phyloP scores from a whole-genome alignment of 164 flowering plant species.

The Annona squamosa region DNA sequence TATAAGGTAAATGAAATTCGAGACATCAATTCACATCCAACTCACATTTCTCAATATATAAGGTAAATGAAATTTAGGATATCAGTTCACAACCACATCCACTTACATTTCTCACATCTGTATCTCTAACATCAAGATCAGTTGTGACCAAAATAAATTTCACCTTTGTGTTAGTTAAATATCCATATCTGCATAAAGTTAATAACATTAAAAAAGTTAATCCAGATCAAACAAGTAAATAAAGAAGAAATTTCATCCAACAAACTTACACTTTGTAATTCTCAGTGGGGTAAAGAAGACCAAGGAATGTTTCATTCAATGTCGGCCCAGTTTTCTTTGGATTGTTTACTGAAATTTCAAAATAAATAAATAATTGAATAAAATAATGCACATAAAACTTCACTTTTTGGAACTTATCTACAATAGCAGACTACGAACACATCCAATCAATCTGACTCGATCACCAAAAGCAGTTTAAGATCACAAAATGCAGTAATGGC shows the following conservation, averaged over 20 bases:
- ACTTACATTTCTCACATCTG: conserved; percentile 94
- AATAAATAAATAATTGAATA: not conserved
- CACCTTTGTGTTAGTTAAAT: conserved; percentile 94
- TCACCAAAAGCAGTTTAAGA: not conserved
- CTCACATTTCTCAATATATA: too few species aligned
- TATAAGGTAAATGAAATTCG: too few species aligned
- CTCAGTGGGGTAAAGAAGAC: conserved; percentile 92
- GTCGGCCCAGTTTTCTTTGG: conserved; percentile 81
- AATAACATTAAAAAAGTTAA: not conserved
- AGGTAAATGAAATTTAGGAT: not conserved
- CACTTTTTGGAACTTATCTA: not conserved
- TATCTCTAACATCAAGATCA: conserved; percentile 86
- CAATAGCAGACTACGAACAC: not conserved
- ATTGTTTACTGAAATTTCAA: conserved; percentile 61
- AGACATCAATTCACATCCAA: not conserved
- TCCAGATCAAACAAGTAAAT: not conserved
- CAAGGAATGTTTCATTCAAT: conserved; percentile 89
- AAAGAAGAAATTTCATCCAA: not conserved
- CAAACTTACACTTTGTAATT: conserved; percentile 90
- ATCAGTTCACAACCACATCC: not conserved
- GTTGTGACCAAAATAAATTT: conserved; percentile 91
- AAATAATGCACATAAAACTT: not conserved
- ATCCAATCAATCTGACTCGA: not conserved
- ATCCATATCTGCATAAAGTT: conserved; percentile 67
- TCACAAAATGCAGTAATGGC: not conserved